Percentiles rank a stretch among this genome's conserved stretches.
Evolutionary conservation across 495 filamentous ascomycete species (phyloP).

Genomic region (Podospora didyma): DNA sequence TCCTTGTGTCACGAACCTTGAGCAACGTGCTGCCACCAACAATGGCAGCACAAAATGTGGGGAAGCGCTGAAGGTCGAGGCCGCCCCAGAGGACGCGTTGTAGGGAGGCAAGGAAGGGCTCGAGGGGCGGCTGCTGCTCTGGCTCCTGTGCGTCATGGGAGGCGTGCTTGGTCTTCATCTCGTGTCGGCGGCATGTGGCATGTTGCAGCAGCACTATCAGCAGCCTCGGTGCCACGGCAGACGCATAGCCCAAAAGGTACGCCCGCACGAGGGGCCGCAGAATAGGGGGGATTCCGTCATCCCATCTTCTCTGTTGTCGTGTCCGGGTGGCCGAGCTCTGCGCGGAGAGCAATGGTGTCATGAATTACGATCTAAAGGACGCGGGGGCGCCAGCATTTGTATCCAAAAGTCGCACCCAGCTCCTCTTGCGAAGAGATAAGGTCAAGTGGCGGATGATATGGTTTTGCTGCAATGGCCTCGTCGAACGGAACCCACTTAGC

Average conservation of each 20-base stretch:
- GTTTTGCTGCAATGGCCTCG: too few species aligned
- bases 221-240: slow-evolving; percentile 62
- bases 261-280: slow-evolving; percentile 64
- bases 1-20: slow-evolving; percentile 45
- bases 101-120: slow-evolving; percentile 38
- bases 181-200: slow-evolving; percentile 30
- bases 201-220: slow-evolving; percentile 52
- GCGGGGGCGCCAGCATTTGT: too few species aligned
- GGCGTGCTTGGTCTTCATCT: slow-evolving; percentile 35
- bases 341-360: too few species aligned
- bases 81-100: slow-evolving; percentile 41
- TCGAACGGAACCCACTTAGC: too few species aligned
- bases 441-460: too few species aligned
- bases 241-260: slow-evolving; percentile 72
- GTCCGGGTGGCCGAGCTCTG: too few species aligned
- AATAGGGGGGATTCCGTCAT: slow-evolving; percentile 35
- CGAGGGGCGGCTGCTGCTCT: slow-evolving; percentile 2
- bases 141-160: slow-evolving; percentile 5
- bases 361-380: too few species aligned
- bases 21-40: slow-evolving; percentile 74
- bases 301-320: too few species aligned
- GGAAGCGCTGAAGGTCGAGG: slow-evolving; percentile 60
- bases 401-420: too few species aligned
- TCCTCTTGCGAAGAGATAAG: too few species aligned
- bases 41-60: slow-evolving; percentile 74